Percentiles rank a stretch among this genome's conserved stretches.
phyloP scores from a whole-genome alignment of 2,329 filamentous ascomycete species.

The Colletotrichum endophyticum region DNA sequence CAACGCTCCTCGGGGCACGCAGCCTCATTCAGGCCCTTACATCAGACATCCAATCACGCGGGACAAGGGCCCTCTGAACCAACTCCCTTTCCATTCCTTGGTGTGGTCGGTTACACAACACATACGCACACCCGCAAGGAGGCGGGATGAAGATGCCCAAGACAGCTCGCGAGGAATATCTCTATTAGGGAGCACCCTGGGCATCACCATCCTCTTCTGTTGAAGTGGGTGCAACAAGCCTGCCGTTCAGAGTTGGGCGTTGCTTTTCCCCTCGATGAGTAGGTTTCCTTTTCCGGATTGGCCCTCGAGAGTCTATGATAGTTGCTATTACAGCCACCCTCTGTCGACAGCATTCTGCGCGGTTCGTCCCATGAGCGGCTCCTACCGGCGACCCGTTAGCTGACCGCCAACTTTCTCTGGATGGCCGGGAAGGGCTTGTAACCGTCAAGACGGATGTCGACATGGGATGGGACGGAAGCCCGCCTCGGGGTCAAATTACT shows the following conservation, averaged over 20 bases:
- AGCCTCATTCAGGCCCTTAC: slow-evolving; percentile 2
- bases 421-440: background rate
- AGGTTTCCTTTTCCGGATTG: background rate
- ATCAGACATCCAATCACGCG: background rate
- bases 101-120: background rate
- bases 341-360: background rate
- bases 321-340: background rate
- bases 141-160: background rate
- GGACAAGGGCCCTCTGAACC: background rate
- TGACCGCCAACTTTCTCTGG: background rate
- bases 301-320: background rate
- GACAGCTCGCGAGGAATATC: background rate
- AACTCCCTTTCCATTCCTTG: slow-evolving; percentile 12
- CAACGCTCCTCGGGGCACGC: background rate
- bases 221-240: background rate
- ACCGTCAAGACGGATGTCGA: background rate
- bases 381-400: background rate
- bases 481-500: background rate
- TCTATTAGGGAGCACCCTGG: background rate
- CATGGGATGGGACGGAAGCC: background rate
- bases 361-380: background rate
- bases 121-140: background rate
- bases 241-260: background rate
- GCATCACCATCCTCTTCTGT: background rate
- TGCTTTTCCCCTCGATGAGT: background rate